Evolutionary conservation across 331 rosid genomes (phyloP).

Genomic region (Malus hybrid): DNA sequence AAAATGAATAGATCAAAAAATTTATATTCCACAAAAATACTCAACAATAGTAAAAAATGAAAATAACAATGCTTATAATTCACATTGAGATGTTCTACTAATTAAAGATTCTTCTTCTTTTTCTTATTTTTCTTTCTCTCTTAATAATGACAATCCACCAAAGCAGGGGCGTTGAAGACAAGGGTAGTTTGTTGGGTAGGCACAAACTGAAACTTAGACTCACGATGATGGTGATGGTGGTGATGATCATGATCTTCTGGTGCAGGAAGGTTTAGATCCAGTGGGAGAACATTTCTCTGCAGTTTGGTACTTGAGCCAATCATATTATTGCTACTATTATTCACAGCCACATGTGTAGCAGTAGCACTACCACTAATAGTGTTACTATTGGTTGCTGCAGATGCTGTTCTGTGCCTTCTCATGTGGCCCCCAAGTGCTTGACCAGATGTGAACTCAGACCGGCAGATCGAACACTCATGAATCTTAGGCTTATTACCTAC

Average conservation of each 20-base stretch:
- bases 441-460: conserved; percentile 76
- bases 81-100: conserved; percentile 35
- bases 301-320: conserved; percentile 1
- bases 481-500: conserved; percentile 38
- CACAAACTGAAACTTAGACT: conserved; percentile 47
- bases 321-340: not conserved
- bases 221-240: conserved; percentile 39
- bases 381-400: not conserved
- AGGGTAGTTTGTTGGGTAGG: conserved; percentile 30
- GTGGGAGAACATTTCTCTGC: conserved; percentile 37
- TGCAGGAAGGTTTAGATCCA: conserved; percentile 95
- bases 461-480: conserved; percentile 87
- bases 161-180: conserved; percentile 51
- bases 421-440: conserved; percentile 97
- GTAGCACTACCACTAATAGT: not conserved
- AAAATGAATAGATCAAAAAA: conserved; percentile 16
- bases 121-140: conserved; percentile 1
- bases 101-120: not conserved
- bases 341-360: not conserved
- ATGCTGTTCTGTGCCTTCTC: conserved; percentile 67
- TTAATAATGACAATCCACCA: conserved; percentile 91
- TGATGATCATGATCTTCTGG: conserved; percentile 56
- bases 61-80: conserved; percentile 43
- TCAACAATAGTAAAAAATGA: not conserved
- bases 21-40: conserved; percentile 19